phyloP scores from a whole-genome alignment of 257 asterid species.

The Salvia splendens region DNA sequence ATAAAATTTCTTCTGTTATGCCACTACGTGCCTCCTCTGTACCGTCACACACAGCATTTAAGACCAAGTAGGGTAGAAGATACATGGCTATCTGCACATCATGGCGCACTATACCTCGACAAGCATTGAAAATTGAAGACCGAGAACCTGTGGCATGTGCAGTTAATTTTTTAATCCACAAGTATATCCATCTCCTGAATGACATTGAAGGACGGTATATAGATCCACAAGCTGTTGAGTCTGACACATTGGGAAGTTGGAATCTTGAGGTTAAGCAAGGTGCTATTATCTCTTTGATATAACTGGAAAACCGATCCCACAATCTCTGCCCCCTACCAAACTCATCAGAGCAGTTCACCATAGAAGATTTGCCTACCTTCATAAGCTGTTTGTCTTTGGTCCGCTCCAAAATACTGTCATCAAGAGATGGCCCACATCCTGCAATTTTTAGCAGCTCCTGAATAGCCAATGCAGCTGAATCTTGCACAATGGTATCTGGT shows the following conservation, averaged over 20 bases:
- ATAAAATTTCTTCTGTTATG: conserved; percentile 76
- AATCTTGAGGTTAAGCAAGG: conserved; percentile 97
- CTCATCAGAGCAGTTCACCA: conserved; percentile 43
- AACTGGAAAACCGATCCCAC: conserved; percentile 95
- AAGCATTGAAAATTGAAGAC: conserved; percentile 77
- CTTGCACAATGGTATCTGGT: conserved; percentile 82
- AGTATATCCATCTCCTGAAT: conserved; percentile 79
- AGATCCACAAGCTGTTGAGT: conserved; percentile 73
- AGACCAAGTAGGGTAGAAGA: conserved; percentile 91
- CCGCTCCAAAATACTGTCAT: conserved; percentile 54
- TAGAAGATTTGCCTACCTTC: conserved; percentile 47
- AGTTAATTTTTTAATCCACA: conserved; percentile 81
- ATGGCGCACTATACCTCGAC: conserved; percentile 97
- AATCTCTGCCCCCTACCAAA: conserved; percentile 76
- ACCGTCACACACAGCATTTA: conserved; percentile 90
- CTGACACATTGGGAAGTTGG: conserved; percentile 65
- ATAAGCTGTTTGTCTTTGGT: conserved; percentile 36
- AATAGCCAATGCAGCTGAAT: conserved; percentile 94
- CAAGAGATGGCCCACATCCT: conserved; percentile 82
- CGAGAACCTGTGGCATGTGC: conserved; percentile 90
- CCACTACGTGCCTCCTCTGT: conserved; percentile 87
- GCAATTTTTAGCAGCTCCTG: conserved; percentile 93
- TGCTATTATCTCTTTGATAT: conserved; percentile 94
- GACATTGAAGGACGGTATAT: conserved; percentile 88
- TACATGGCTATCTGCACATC: conserved; percentile 95